Evolutionary conservation across 2,329 filamentous ascomycete species (phyloP).

Genomic region (Leptographium lundbergii): DNA sequence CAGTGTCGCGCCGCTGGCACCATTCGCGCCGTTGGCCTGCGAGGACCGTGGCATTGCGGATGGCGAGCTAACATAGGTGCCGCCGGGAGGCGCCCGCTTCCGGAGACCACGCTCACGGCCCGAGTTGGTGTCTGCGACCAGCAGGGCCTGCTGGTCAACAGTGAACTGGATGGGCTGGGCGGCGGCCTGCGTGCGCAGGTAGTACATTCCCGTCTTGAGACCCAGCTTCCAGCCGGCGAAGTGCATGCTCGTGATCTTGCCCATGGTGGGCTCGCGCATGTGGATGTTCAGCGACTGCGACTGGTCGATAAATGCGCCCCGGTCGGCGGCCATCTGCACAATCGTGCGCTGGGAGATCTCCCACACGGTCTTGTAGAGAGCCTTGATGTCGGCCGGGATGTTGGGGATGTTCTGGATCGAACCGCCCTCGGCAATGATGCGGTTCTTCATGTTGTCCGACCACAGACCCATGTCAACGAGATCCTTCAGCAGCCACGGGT

Average conservation of each 20-base stretch:
- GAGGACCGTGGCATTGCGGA: slow-evolving; percentile 55
- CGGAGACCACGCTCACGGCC: slow-evolving; percentile 59
- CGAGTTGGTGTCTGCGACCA: slow-evolving; percentile 70
- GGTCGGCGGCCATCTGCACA: slow-evolving; percentile 95
- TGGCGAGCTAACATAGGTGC: slow-evolving; percentile 44
- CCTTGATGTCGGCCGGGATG: slow-evolving; percentile 91
- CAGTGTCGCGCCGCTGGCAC: slow-evolving; percentile 23
- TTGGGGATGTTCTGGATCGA: slow-evolving; percentile 96
- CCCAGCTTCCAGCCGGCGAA: slow-evolving; percentile 98
- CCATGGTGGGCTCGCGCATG: slow-evolving; percentile 98
- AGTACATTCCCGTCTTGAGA: slow-evolving; percentile 99
- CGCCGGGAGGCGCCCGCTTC: slow-evolving; percentile 46
- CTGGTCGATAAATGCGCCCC: slow-evolving; percentile 97
- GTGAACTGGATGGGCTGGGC: slow-evolving; percentile 98
- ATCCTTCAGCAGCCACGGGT: slow-evolving; percentile 97
- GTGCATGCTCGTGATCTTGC: slow-evolving; percentile 99
- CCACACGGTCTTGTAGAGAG: slow-evolving; percentile 98
- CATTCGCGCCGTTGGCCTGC: slow-evolving; percentile 37
- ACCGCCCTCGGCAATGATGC: slow-evolving; percentile 93
- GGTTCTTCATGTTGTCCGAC: slow-evolving; percentile 99
- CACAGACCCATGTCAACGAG: slow-evolving; percentile 95
- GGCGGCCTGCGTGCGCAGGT: slow-evolving; percentile 93
- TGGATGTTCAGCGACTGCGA: slow-evolving; percentile 99
- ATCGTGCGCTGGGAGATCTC: slow-evolving; percentile 94
- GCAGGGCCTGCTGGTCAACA: slow-evolving; percentile 90